Evolutionary conservation across 768 basidiomycete genomes (phyloP).

Genomic region (Hygrophoropsis aurantiaca): DNA sequence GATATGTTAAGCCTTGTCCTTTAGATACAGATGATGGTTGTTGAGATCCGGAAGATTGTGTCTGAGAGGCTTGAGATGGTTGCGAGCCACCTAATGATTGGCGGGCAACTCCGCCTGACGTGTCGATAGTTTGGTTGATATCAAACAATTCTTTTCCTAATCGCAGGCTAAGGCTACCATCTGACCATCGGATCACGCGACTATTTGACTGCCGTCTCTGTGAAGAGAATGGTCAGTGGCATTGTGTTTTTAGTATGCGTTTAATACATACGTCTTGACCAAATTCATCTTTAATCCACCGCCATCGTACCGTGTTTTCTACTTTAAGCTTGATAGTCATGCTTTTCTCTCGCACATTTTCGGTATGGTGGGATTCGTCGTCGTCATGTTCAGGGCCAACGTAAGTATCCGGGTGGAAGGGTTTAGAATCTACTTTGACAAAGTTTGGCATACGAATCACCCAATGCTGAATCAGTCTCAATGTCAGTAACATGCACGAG

Average conservation of each 20-base stretch:
- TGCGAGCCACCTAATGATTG: conserved; percentile 52
- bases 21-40: conserved; percentile 36
- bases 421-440: conserved; percentile 84
- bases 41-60: conserved; percentile 39
- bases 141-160: conserved; percentile 95
- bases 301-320: conserved; percentile 94
- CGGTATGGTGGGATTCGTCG: conserved; percentile 54
- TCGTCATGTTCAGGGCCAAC: conserved; percentile 79
- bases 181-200: conserved; percentile 92
- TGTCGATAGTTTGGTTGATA: conserved; percentile 77
- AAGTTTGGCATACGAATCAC: conserved; percentile 93
- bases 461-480: conserved; percentile 62
- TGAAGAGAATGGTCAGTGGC: not conserved
- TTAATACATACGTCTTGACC: conserved; percentile 69
- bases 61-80: conserved; percentile 38
- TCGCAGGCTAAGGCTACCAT: conserved; percentile 86
- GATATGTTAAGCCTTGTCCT: conserved; percentile 80
- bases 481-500: conserved; percentile 6
- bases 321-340: conserved; percentile 87
- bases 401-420: conserved; percentile 87
- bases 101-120: conserved; percentile 64
- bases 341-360: conserved; percentile 71
- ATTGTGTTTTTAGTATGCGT: not conserved
- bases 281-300: conserved; percentile 78
- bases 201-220: conserved; percentile 88